A percentile compares a stretch with the other conserved stretches of the same genome.
Conservation (phyloP, 352 stramenopile species). For the Phytophthora nicotianae region DNA sequence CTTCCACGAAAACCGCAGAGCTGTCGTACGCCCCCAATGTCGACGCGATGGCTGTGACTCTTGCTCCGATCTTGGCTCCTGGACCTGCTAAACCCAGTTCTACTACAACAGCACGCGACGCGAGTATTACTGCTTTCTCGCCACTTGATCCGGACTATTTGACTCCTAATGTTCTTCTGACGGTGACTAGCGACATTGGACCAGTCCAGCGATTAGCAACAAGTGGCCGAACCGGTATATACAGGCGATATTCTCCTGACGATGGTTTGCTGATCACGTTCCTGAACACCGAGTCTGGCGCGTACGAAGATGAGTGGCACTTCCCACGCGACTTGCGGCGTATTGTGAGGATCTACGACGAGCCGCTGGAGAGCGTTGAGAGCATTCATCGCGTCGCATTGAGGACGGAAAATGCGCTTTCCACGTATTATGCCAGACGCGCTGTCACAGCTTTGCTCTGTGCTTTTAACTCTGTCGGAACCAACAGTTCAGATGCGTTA, state of each 20-base stretch:
- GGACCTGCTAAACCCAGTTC: conserved; percentile 34
- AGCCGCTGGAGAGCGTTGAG: conserved; percentile 60
- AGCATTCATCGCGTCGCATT: conserved; percentile 83
- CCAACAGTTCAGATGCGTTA: neutral
- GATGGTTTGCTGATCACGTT: conserved; percentile 83
- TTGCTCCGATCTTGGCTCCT: conserved; percentile 78
- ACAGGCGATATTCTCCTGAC: conserved; percentile 53
- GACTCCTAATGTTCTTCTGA: conserved; percentile 76
- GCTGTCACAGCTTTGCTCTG: conserved; percentile 45
- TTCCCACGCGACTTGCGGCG: conserved; percentile 73
- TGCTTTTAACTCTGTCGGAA: conserved; percentile 22
- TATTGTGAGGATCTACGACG: conserved; percentile 83
- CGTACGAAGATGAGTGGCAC: conserved; percentile 87
- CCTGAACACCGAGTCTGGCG: conserved; percentile 85
- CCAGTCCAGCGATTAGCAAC: conserved; percentile 69
- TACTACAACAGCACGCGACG: conserved; percentile 18
- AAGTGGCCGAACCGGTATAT: conserved; percentile 74
- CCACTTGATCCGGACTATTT: conserved; percentile 79
- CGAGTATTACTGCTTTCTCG: conserved; percentile 49
- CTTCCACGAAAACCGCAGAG: conserved; percentile 18
- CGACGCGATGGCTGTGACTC: conserved; percentile 78
- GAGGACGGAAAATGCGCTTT: conserved; percentile 80
- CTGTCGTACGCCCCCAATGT: conserved; percentile 39
- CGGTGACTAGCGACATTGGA: conserved; percentile 71
- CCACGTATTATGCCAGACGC: conserved; percentile 81